Percentiles rank a stretch among this genome's conserved stretches.
Conservation (phyloP, 73 alveolate genomes). For the Paramecium primaurelia region DNA sequence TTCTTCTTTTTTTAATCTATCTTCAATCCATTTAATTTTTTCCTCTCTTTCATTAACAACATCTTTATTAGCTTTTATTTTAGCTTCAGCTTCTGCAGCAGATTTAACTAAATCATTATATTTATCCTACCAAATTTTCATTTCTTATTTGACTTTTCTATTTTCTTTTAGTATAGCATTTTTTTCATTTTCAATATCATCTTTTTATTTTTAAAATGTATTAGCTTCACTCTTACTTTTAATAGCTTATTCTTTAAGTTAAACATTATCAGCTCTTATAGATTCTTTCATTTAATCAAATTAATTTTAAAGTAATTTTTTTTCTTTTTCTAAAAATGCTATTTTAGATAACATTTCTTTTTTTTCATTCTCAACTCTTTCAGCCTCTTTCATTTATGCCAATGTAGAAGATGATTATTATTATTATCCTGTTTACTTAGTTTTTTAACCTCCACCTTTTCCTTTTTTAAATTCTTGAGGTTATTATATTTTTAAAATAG, state of each 20-base stretch:
- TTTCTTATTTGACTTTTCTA: slow-evolving; percentile 31
- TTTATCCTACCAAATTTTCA: neutral
- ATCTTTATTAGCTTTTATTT: neutral
- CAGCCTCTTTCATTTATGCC: neutral
- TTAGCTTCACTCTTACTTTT: neutral
- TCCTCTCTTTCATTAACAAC: neutral
- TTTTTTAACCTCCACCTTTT: neutral
- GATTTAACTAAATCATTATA: neutral
- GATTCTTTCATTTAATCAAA: neutral
- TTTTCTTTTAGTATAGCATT: neutral
- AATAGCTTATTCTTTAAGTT: neutral
- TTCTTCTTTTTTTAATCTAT: neutral
- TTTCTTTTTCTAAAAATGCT: neutral
- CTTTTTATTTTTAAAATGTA: neutral
- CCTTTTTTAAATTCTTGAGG: neutral
- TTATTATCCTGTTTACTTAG: neutral
- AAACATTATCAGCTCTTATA: neutral
- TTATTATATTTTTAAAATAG: neutral
- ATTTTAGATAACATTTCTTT: neutral
- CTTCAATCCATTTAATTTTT: slow-evolving; percentile 7
- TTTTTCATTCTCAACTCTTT: neutral
- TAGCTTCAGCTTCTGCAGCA: slow-evolving; percentile 35
- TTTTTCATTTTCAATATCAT: slow-evolving; percentile 12
- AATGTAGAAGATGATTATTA: neutral
- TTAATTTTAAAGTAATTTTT: neutral